Conservation (phyloP, 1,284 basidiomycete species). For the Ceratobasidium sp. region DNA sequence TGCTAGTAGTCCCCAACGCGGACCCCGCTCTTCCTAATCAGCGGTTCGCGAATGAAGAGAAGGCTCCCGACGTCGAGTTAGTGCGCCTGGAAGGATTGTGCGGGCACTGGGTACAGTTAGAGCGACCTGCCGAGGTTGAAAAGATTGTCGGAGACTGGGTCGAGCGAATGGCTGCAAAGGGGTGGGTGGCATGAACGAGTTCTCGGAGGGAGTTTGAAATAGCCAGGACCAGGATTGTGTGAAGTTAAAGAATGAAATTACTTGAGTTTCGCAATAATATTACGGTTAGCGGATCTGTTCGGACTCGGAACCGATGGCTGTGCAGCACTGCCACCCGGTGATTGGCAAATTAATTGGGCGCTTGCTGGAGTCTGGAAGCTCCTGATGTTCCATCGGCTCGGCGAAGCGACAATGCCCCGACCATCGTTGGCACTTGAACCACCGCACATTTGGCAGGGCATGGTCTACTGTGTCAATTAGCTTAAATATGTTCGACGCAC, state of each 20-base stretch:
- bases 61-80: constrained; percentile 1
- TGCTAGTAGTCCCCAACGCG: constrained; percentile 27
- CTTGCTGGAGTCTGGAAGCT: neutral
- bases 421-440: neutral
- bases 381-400: neutral
- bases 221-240: no score
- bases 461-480: neutral
- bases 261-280: no score
- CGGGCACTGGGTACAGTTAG: constrained; percentile 40
- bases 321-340: neutral
- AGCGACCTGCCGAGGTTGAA: constrained; percentile 30
- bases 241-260: no score
- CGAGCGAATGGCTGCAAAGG: constrained; percentile 11
- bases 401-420: neutral
- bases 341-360: neutral
- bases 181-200: neutral
- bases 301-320: neutral
- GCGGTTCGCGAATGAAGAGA: neutral
- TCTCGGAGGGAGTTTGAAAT: no score
- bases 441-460: neutral
- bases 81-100: constrained; percentile 15
- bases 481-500: neutral
- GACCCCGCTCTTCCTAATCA: constrained; percentile 1
- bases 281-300: no score
- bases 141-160: constrained; percentile 43